Base-by-base conservation (phyloP, 805 yeast genomes). In the Spathaspora sp. region DNA sequence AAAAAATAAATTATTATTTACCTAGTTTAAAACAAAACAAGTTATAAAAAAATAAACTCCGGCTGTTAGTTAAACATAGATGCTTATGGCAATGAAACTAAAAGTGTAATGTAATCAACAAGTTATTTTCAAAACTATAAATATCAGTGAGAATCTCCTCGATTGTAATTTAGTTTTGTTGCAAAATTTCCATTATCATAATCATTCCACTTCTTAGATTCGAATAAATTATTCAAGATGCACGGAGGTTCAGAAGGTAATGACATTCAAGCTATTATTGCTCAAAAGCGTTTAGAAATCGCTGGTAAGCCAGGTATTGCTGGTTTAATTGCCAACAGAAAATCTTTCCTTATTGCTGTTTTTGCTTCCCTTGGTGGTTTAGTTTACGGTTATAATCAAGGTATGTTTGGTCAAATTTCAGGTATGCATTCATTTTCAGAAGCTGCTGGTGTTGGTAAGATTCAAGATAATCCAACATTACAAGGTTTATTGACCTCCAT, bases 331-430 rank as follows among this genome's bases (percentile, higher is more conserved):
- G 46, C 40, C 20, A 56, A 63, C 47, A 46, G 48, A 23, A 52
- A 52, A 23, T 62, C 61, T 65, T 58, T 75, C 16, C 60, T 80
- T 46, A 79, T 85, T 56, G 87, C 89, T 31, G 52, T 57, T 39
- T 58, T 64, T 32, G 66, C 67, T 7, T 55, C 65, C 26, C 86
- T 86, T 55, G 90, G 89, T 71, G 91, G 90, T 46, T 85, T 81
- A 63, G 84, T 85, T 42, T 86, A 83, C 62, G 90, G 90, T 54
- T 85, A 85, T 79, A 89, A 85, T 72, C 85, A 88, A 49, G 90
- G 89, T 71, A 84, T 89, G 58, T 83, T 84, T 56, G 89, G 87
- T 62, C 68, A 72, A 54, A 28, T 56, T 5, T 56, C 69, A 52
- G 49, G 64, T 45, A 64, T 64, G 68, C 42, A 48, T 17, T 42